Conservation (phyloP, 192 early-diverging fungal genomes). For the Lunasporangiospora selenospora region DNA sequence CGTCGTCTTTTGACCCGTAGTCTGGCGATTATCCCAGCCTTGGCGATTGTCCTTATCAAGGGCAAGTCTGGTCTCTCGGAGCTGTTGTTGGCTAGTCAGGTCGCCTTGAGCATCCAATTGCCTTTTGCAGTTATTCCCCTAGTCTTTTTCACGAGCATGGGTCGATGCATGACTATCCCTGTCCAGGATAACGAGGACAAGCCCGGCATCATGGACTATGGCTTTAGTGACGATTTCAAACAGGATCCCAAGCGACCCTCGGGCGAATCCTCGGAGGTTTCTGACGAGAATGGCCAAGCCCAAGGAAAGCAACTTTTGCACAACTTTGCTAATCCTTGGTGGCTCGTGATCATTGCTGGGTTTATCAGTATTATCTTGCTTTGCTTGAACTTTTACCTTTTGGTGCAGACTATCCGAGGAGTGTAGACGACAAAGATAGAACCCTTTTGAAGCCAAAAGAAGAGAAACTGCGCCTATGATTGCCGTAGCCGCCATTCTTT, state of each 20-base stretch:
- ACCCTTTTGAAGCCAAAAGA: too few species aligned
- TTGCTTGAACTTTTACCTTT: constrained; percentile 54
- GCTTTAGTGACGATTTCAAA: not conserved
- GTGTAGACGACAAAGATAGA: too few species aligned
- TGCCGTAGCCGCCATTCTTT: too few species aligned
- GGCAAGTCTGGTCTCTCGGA: constrained; percentile 69
- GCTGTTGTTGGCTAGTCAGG: constrained; percentile 75
- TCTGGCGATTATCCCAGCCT: constrained; percentile 76
- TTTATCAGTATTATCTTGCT: constrained; percentile 50
- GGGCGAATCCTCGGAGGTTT: not conserved
- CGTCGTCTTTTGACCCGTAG: constrained; percentile 74
- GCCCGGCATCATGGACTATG: constrained; percentile 20
- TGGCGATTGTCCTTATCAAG: constrained; percentile 66
- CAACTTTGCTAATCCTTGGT: constrained; percentile 46
- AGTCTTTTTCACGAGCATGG: constrained; percentile 68
- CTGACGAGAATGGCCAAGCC: not conserved
- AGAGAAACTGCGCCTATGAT: too few species aligned
- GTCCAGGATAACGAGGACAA: constrained; percentile 30
- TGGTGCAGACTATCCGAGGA: constrained; percentile 45
- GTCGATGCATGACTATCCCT: constrained; percentile 57
- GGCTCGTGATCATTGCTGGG: constrained; percentile 34
- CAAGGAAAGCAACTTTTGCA: constrained; percentile 4
- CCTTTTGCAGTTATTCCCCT: constrained; percentile 86
- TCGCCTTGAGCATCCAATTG: constrained; percentile 79
- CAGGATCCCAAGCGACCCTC: constrained; percentile 7